A percentile compares a stretch with the other conserved stretches of the same genome.
These are phyloP conservation scores for Paecilomyces niveus DNA, from an alignment of 2,329 filamentous ascomycete genomes.

Conservation along the genomic window DNA sequence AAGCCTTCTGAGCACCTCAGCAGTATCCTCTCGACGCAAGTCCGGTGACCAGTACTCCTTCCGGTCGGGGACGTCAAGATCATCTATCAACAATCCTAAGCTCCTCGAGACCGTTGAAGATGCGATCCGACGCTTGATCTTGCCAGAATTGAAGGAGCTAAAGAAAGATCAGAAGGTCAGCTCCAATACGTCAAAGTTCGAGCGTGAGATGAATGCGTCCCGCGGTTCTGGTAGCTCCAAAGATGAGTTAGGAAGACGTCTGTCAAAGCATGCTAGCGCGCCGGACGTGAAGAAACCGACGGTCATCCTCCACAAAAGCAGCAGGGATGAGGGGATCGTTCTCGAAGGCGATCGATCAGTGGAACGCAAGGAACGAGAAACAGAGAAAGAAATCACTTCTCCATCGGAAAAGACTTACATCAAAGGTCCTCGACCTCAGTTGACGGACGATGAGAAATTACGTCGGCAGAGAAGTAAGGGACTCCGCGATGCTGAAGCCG, in stretches of 20 bases:
- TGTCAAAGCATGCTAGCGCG: constrained; percentile 56
- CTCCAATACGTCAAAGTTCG: constrained; percentile 62
- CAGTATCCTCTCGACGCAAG: constrained; percentile 46
- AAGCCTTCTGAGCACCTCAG: constrained; percentile 53
- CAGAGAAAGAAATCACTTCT: constrained; percentile 42
- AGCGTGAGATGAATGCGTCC: constrained; percentile 56
- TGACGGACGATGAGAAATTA: constrained; percentile 45
- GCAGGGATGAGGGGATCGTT: constrained; percentile 51
- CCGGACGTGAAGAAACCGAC: constrained; percentile 56
- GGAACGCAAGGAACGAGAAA: constrained; percentile 48
- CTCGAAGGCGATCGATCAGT: constrained; percentile 47
- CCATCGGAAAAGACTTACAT: constrained; percentile 33
- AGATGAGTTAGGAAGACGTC: constrained; percentile 47
- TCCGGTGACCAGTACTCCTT: constrained; percentile 54
- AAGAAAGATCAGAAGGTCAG: constrained; percentile 83
- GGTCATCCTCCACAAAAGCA: constrained; percentile 52
- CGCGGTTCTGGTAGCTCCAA: constrained; percentile 52
- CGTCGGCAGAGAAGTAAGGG: constrained; percentile 50
- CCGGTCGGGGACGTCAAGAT: constrained; percentile 51
- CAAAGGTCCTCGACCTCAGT: constrained; percentile 40
- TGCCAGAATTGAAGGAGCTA: constrained; percentile 84
- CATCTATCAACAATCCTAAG: constrained; percentile 87
- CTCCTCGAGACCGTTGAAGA: constrained; percentile 88
- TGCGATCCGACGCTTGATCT: constrained; percentile 78
- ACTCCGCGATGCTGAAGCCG: constrained; percentile 49